Evolutionary conservation across 345 rosid genomes (phyloP).

Genomic region (Eucalyptus pauciflora): DNA sequence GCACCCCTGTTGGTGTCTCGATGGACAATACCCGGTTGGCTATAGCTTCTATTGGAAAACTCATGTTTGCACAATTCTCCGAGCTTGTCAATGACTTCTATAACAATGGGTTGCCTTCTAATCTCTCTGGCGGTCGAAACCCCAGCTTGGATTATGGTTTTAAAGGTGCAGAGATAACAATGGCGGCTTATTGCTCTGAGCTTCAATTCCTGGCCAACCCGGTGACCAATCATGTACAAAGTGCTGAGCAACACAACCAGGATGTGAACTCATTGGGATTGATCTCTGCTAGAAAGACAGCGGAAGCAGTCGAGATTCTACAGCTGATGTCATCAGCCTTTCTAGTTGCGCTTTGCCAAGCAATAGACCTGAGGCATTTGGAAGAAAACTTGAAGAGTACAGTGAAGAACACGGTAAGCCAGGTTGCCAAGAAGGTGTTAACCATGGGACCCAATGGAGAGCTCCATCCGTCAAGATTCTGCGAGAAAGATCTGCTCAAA

Average conservation of each 20-base stretch:
- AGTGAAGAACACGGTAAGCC: conserved; percentile 13
- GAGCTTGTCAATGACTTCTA: conserved; percentile 37
- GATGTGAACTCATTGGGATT: conserved; percentile 58
- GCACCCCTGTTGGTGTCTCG: conserved; percentile 62
- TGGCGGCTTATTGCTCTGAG: conserved; percentile 56
- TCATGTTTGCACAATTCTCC: conserved; percentile 44
- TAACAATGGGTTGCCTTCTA: conserved; percentile 42
- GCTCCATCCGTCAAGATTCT: conserved; percentile 25
- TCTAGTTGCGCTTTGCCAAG: conserved; percentile 30
- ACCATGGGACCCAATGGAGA: conserved; percentile 9
- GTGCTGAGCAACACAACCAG: conserved; percentile 63
- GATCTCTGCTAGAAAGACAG: conserved; percentile 29
- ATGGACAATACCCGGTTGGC: conserved; percentile 67
- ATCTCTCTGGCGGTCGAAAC: conserved; percentile 24
- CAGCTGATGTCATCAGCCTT: conserved; percentile 49
- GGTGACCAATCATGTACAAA: conserved; percentile 56
- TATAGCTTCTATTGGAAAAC: conserved; percentile 54
- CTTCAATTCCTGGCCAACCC: conserved; percentile 55
- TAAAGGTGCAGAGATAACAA: conserved; percentile 32
- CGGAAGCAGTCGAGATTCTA: conserved; percentile 37
- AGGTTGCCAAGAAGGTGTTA: conserved; percentile 15
- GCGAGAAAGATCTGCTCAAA: conserved; percentile 20
- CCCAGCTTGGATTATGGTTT: conserved; percentile 36
- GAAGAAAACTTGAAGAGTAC: conserved; percentile 21
- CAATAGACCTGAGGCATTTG: conserved; percentile 25